Conservation (phyloP, 2,329 filamentous ascomycete genomes). For the Fusarium euwallaceae region DNA sequence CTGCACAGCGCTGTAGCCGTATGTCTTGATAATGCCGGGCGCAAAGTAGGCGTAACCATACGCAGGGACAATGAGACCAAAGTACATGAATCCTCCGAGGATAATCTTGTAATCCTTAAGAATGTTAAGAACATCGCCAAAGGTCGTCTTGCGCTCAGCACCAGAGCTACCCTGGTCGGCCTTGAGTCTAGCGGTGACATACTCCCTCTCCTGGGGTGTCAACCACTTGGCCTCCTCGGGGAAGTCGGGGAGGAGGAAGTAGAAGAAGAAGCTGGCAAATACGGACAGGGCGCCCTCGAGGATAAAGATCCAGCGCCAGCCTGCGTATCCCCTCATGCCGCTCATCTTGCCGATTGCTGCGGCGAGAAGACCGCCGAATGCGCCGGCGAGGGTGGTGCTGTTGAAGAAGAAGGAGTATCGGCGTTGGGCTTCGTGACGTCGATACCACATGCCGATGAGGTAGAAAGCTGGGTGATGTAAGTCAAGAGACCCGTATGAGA, state of each 20-base stretch:
- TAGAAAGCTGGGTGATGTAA: constrained; percentile 66
- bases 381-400: constrained; percentile 81
- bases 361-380: constrained; percentile 88
- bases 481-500: constrained; percentile 53
- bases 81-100: constrained; percentile 83
- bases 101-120: constrained; percentile 82
- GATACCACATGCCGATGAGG: constrained; percentile 90
- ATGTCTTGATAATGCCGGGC: constrained; percentile 77
- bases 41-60: constrained; percentile 85
- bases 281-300: constrained; percentile 77
- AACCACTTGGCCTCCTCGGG: constrained; percentile 82
- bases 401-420: constrained; percentile 96
- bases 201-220: constrained; percentile 75
- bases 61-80: constrained; percentile 81
- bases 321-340: constrained; percentile 73
- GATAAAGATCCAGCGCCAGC: constrained; percentile 89
- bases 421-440: constrained; percentile 87
- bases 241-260: constrained; percentile 80
- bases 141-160: constrained; percentile 70
- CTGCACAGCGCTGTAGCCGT: constrained; percentile 70
- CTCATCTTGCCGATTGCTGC: constrained; percentile 93
- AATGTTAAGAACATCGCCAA: constrained; percentile 70
- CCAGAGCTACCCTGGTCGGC: constrained; percentile 78
- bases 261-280: constrained; percentile 71
- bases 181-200: constrained; percentile 74